A percentile compares a stretch with the other conserved stretches of the same genome.
These are phyloP conservation scores for Oryza rufipogon DNA, from an alignment of 176 grass and related monocot species.

Conservation along the genomic window DNA sequence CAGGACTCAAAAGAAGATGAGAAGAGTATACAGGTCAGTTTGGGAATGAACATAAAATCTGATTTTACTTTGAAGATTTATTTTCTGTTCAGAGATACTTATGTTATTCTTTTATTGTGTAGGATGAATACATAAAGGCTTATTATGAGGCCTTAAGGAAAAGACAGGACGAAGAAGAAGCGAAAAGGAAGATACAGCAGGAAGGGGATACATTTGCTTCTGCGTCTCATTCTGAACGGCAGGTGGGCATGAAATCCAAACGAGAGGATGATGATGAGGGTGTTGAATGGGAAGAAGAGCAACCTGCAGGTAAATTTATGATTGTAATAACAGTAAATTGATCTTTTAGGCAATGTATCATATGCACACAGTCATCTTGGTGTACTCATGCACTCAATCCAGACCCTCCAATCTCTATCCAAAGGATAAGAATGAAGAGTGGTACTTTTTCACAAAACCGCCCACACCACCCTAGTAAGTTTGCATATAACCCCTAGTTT, in stretches of 20 bases:
- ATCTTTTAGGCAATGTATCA: neutral
- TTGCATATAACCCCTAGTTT: too few relatives aligned
- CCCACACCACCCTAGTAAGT: too few relatives aligned
- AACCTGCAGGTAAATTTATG: conserved; percentile 53
- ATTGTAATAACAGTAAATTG: neutral
- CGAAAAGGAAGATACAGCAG: conserved; percentile 48
- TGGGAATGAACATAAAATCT: conserved; percentile 22
- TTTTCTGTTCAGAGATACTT: conserved; percentile 18
- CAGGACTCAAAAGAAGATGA: conserved; percentile 70
- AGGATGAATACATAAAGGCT: conserved; percentile 93
- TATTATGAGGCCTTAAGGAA: conserved; percentile 81
- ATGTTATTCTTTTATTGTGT: conserved; percentile 27
- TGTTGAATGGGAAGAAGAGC: conserved; percentile 76
- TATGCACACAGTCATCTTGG: too few relatives aligned
- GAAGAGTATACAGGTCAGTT: conserved; percentile 66
- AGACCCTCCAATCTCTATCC: too few relatives aligned
- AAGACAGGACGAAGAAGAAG: conserved; percentile 62
- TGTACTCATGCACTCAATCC: too few relatives aligned
- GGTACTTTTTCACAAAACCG: too few relatives aligned
- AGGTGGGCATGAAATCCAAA: conserved; percentile 83
- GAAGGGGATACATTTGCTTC: conserved; percentile 41
- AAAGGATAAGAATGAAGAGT: too few relatives aligned
- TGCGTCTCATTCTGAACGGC: conserved; percentile 57
- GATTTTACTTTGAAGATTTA: conserved; percentile 19
- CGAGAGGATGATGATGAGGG: conserved; percentile 65